Base-by-base conservation (phyloP, 148 eudicot species). In the Rhododendron mucronatum region DNA sequence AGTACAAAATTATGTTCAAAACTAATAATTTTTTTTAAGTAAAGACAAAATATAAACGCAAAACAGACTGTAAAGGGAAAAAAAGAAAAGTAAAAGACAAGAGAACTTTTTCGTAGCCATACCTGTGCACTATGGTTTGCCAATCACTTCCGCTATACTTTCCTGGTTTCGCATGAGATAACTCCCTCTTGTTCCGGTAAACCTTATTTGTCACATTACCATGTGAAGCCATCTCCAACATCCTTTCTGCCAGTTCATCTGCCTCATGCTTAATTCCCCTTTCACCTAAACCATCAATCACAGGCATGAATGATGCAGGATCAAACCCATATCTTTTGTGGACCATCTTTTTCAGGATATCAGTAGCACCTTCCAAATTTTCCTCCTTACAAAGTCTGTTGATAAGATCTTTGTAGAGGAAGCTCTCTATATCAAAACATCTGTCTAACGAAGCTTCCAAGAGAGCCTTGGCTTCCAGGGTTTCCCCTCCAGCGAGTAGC, bases 111-210 rank as follows among this genome's bases (percentile, higher is more conserved):
- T 83, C 47, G 57, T 47, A 82, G n/a, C 37, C 65, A 87, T 95
- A 96, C 99, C 98, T 95, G 93, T 93, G 95, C 88, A 95, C 83
- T 88, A 95, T 91, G 84, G 84, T 91, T 85, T 90, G 87, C 99
- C 98, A 94, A 28, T 92, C 92, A 69, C 78, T 88, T 86, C 84
- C 93, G 81, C 85, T 84, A 63, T 88, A 86, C 39, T 89, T 91
- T 67, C 85, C 85, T 65, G 78, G 84, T 88, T 86, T 91, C 84
- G 82, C 82, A 84, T 63, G 67, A 84, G 86, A 84, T 84, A 83
- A 89, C 35, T 87, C 84, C 86, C 71, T 83, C 47, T 82, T 86
- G 83, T 84, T 41, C 67, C 12, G 74, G 55, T 65, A 69, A 84
- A 88, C 89, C 84, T 91, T 92, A 83, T 92, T 91, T 71, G 86